Evolutionary conservation across 495 filamentous ascomycete genomes (phyloP), one percentile per base, ranked within the genome.

Genomic region (Xylaria acuta): DNA sequence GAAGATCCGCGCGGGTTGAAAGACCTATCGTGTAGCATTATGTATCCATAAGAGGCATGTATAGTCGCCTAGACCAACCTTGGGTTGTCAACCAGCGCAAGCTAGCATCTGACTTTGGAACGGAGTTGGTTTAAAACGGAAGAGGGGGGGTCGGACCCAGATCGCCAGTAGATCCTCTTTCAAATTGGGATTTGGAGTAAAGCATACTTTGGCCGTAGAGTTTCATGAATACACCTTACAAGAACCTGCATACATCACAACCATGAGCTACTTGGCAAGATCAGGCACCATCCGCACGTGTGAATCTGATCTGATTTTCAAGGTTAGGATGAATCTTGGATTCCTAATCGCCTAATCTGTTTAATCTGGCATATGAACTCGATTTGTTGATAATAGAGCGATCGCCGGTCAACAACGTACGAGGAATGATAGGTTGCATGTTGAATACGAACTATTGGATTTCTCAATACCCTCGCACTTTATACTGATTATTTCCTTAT

Each of bases 1-100:
- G 53, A 77, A 80, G 65, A 83, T 74, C 20, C 76, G 76, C 18
- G 75, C 76, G 53, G 75, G 69, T 63, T 79, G 72, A 76, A 12
- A 36, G 53, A 56, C 25, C 43, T n/a, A 40, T 71, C 7, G 12
- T 45, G 41, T 34, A 34, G 18, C 38, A 59, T 53, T 59, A 16
- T 72, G 60, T 72, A 71, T 71, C 2, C 27, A 30, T 64, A 64
- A 40, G 16, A n/a, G 32, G 47, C 56, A 43, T 64, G 58, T 51
- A 71, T 51, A 49, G 22, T 41, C 5, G 54, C 36, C 27, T 34
- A 38, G 59, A 64, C 20, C 41, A 30, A 45, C 38, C 25, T 49
- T 11, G 41, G 16, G 41, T 20, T 16, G 45, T 18, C n/a, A 27
- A 59, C 27, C 45, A 54, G 64, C 64, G 64, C 30, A 68, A 41